Evolutionary conservation across 192 early-diverging fungal species (phyloP).

Genomic region (Allomyces macrogynus): DNA sequence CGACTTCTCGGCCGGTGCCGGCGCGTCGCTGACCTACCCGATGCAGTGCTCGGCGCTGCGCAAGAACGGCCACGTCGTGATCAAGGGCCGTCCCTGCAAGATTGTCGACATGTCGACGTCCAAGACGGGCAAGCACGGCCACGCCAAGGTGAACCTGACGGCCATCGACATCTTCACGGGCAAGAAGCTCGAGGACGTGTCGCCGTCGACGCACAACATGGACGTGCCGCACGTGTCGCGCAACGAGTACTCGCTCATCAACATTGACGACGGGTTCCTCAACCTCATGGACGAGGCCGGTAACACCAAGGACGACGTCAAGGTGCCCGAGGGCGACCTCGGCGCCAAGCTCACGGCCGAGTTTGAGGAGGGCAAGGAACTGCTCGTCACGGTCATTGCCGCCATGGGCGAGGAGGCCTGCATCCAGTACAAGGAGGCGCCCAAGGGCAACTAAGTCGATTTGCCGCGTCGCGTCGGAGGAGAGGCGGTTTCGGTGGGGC

Average conservation of each 20-base stretch:
- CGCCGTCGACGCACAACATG: slow-evolving; percentile 99
- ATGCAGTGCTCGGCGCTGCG: slow-evolving; percentile 99
- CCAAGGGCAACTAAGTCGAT: slow-evolving; percentile 13
- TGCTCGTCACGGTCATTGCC: slow-evolving; percentile 62
- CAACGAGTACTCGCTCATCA: slow-evolving; percentile 63
- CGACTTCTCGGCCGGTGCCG: slow-evolving; percentile 54
- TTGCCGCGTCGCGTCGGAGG: too few species aligned
- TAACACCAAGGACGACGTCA: slow-evolving; percentile 87
- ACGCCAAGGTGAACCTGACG: slow-evolving; percentile 96
- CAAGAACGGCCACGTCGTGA: slow-evolving; percentile 93
- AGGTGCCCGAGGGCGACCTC: slow-evolving; percentile 66
- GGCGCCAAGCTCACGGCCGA: slow-evolving; percentile 50
- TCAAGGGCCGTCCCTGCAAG: slow-evolving; percentile 99
- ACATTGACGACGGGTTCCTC: slow-evolving; percentile 81
- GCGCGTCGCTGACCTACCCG: slow-evolving; percentile 85
- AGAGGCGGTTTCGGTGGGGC: too few species aligned
- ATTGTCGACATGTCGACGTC: slow-evolving; percentile 99
- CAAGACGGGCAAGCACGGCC: slow-evolving; percentile 99
- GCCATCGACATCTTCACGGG: slow-evolving; percentile 93
- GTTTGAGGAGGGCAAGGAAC: slow-evolving; percentile 55
- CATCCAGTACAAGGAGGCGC: slow-evolving; percentile 59
- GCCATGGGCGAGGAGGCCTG: slow-evolving; percentile 88
- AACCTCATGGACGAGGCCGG: slow-evolving; percentile 61
- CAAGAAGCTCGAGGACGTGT: slow-evolving; percentile 97
- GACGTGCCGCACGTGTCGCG: slow-evolving; percentile 88